Conservation (phyloP, 169 alveolate species). For the Eimeria tenella region DNA sequence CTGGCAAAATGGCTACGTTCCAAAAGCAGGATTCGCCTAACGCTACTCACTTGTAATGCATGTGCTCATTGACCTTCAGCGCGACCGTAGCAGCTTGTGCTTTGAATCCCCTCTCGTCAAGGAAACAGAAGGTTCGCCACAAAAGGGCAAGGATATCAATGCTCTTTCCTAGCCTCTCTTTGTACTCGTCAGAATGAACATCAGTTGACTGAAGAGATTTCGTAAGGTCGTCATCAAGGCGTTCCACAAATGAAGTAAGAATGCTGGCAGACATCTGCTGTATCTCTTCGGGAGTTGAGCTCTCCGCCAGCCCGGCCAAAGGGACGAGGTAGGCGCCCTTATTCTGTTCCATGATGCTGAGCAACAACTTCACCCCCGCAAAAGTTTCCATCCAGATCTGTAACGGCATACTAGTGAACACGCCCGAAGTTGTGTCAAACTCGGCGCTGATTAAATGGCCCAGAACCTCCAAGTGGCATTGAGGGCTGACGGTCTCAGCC, state of each 20-base stretch:
- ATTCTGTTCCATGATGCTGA: conserved; percentile 11
- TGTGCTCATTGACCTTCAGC: conserved; percentile 87
- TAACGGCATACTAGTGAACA: conserved; percentile 89
- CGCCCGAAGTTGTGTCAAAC: conserved; percentile 92
- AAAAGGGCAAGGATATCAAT: conserved; percentile 83
- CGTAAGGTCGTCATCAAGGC: conserved; percentile 84
- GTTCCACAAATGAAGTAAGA: conserved; percentile 80
- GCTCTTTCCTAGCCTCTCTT: conserved; percentile 77
- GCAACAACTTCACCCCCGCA: neutral
- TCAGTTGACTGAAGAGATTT: conserved; percentile 88
- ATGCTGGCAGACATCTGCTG: conserved; percentile 65
- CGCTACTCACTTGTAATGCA: conserved; percentile 88
- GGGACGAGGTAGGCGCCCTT: conserved; percentile 54
- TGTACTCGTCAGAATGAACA: conserved; percentile 86
- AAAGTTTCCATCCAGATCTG: conserved; percentile 89
- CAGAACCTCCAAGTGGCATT: conserved; percentile 89
- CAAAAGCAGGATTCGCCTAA: neutral
- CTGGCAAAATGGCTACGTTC: neutral
- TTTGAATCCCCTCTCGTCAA: conserved; percentile 83
- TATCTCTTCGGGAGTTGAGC: conserved; percentile 15
- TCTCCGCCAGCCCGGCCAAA: conserved; percentile 37
- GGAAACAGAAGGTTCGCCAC: conserved; percentile 83
- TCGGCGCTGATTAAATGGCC: conserved; percentile 91
- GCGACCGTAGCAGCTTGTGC: conserved; percentile 86
- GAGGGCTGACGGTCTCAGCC: conserved; percentile 77